Base-by-base conservation (phyloP, 768 basidiomycete genomes). In the Chalciporus piperatus region DNA sequence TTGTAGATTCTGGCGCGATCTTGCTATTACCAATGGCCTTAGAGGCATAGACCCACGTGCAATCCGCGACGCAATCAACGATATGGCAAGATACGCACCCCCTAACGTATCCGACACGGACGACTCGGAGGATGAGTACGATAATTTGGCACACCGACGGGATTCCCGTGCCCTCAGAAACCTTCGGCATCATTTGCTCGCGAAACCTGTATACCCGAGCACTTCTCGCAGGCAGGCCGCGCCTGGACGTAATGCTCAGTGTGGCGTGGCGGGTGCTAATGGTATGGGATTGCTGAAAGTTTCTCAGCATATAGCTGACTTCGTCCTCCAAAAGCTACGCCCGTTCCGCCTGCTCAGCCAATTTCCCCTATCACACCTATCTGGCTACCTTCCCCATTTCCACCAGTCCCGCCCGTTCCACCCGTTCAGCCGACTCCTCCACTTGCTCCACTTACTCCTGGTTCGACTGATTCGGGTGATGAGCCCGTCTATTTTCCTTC, bases 1-100 rank as follows among this genome's bases (percentile, higher is more conserved):
- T 4, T 60, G 62, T n/a, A 62, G 58, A 32, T 66, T 62, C 28
- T 66, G 64, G 64, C 56, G 55, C 45, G 58, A 66, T 25, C 54
- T 64, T 9, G 56, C 58, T 10, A 46, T 46, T 5, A 60, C 40
- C 10, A 39, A 43, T 11, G 55, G 50, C 4, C 58, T 53, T 3
- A 28, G 46, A 14, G 30, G 33, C 22, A 7, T 50, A 17, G 60
- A 58, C 32, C 59, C 62, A 12, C 30, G 14, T 2, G 45, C 35
- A 6, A 55, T 64, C 8, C 56, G 41, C 41, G 58, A 64, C 23
- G 60, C 65, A 8, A 19, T 66, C 40, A 41, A 57, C 28, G 65
- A 59, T 3, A 60, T 64, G 56, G 52, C 55, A 53, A 59, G 51
- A 54, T 62, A 64, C 42, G 54, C 67, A 16, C 12, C 11, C 45